Evolutionary conservation across 192 early-diverging fungal genomes (phyloP).

Genomic region (Coemansia sp.): DNA sequence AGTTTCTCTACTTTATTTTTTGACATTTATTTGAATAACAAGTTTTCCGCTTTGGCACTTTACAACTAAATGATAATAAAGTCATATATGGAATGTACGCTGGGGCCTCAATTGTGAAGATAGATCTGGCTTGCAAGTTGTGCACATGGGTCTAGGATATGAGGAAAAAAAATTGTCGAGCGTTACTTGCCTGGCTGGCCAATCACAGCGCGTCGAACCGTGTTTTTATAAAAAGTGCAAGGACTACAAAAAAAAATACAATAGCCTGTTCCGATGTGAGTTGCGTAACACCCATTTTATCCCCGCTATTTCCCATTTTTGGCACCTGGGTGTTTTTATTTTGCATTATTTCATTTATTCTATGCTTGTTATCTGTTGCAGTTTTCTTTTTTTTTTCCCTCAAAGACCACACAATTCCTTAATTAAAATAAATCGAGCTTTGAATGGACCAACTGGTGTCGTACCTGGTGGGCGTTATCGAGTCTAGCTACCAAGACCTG

Average conservation of each 20-base stretch:
- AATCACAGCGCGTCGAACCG: too few species aligned
- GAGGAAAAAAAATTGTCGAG: too few species aligned
- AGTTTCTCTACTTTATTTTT: neutral
- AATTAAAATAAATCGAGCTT: conserved; percentile 1
- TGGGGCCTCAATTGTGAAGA: too few species aligned
- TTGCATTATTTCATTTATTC: neutral
- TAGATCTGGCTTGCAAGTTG: too few species aligned
- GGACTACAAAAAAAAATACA: neutral
- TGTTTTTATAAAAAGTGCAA: neutral
- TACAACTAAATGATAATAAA: too few species aligned
- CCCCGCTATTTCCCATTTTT: neutral
- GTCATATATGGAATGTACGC: too few species aligned
- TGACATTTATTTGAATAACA: neutral
- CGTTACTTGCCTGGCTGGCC: too few species aligned
- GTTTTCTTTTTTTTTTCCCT: conserved; percentile 3
- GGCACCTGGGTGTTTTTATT: neutral
- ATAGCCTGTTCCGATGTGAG: neutral
- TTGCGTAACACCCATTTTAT: too few species aligned
- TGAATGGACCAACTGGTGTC: conserved; percentile 29
- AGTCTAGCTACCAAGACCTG: conserved; percentile 49
- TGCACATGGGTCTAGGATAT: too few species aligned
- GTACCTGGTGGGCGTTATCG: conserved; percentile 36
- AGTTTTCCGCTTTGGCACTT: neutral
- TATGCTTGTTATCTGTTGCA: neutral
- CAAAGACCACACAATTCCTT: too few species aligned